Base-by-base conservation (phyloP, 2,329 filamentous ascomycete species). In the Paraphoma sp. region DNA sequence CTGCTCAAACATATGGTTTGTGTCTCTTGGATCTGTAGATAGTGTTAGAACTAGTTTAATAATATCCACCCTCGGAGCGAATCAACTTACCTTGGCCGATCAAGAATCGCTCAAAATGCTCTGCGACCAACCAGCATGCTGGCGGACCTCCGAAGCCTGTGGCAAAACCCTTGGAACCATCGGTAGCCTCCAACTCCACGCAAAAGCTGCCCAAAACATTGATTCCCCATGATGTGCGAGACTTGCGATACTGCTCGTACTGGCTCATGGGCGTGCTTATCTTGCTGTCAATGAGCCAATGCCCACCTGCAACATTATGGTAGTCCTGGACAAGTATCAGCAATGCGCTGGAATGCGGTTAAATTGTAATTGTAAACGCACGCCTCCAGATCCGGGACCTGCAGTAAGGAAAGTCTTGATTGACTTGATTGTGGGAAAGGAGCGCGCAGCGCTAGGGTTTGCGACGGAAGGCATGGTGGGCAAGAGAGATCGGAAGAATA, bases 91-190 rank as follows among this genome's bases (percentile, higher is more conserved):
- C 84, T 68, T 91, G 89, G 42, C 92, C 93, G 66, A 97, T 84
- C 59, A 97, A 81, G 84, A 97, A 97, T 60, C 93, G 87, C 78
- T 95, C 90, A 75, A 97, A 97, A 79, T 97, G 93, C 78, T 96
- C 90, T 72, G 94, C 90, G 42, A 95, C 90, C 49, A 97, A 86
- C 93, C 93, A 97, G 80, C 93, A 97, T 38, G 91, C 93, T 33
- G 93, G 93, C 14, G 93, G 93, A 1, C 93, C 93, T 74, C 93
- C 93, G 73, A 97, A 97, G 14, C 93, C 93, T 29, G 93, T 97
- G 3, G 93, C 93, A 75, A 97, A 95, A 38, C 93, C 93, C 66
- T 94, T 90, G n/a, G 91, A 95, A 63, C 93, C 93, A 81, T 97
- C 92, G 7, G 86, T 89, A 14, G 91, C 90, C 77, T 96, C 92